Evolutionary conservation across 1,284 basidiomycete species (phyloP).

Genomic region (Cryptococcus sp.): DNA sequence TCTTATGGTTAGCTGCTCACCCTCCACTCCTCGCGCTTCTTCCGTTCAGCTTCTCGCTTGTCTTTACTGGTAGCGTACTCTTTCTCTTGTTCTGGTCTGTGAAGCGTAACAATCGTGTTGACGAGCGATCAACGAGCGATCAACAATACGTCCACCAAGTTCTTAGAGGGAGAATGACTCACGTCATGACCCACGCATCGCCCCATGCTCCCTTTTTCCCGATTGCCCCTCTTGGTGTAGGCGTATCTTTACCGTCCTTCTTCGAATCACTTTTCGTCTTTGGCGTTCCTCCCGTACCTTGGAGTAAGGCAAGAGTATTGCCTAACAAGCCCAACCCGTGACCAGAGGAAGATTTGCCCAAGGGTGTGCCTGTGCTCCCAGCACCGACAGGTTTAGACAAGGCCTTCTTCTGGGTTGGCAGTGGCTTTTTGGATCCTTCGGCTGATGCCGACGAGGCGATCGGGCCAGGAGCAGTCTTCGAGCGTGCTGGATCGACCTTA

Average conservation of each 20-base stretch:
- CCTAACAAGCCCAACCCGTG: neutral
- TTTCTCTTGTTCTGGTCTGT: neutral
- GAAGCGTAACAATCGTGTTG: neutral
- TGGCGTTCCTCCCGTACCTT: neutral
- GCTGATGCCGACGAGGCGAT: too few relatives aligned
- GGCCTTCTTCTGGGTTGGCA: neutral
- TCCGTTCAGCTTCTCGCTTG: constrained; percentile 3
- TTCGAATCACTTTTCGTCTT: neutral
- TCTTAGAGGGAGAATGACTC: neutral
- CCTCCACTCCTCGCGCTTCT: constrained; percentile 2
- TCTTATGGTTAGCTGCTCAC: neutral
- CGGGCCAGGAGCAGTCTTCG: too few relatives aligned
- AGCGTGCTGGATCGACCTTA: too few relatives aligned
- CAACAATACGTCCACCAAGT: neutral
- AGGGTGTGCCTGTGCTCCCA: neutral
- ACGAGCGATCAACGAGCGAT: neutral
- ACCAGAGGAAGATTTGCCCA: neutral
- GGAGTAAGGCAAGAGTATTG: neutral
- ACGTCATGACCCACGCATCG: constrained; percentile 7
- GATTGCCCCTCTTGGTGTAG: neutral
- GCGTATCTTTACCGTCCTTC: neutral
- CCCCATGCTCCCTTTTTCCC: neutral
- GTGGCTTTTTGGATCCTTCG: neutral
- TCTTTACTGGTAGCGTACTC: constrained; percentile 2
- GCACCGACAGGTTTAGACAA: neutral